Conservation (phyloP, 108 stramenopile species). For the Hondaea fermentalgiana region DNA sequence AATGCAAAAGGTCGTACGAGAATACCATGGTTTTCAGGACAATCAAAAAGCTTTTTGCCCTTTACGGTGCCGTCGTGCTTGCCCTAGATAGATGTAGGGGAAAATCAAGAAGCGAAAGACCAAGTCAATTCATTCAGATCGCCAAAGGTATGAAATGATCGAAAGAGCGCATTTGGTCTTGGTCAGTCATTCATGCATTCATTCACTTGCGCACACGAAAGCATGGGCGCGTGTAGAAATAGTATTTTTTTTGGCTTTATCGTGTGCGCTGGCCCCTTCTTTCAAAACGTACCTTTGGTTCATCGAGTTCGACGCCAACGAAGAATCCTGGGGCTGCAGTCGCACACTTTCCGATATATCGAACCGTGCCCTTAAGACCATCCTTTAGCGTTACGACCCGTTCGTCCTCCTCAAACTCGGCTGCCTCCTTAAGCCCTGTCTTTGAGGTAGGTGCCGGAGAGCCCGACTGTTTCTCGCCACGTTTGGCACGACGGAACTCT, state of each 20-base stretch:
- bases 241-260: neutral
- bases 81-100: neutral
- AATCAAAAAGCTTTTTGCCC: constrained; percentile 4
- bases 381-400: neutral
- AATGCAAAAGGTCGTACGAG: neutral
- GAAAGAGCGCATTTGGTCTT: no score
- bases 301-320: constrained; percentile 1
- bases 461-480: neutral
- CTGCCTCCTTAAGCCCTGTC: neutral
- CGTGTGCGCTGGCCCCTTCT: neutral
- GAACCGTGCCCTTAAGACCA: neutral
- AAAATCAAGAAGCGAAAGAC: neutral
- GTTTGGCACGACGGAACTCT: neutral
- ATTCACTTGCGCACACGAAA: neutral
- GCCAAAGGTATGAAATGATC: no score
- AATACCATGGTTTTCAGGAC: neutral
- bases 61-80: neutral
- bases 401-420: neutral
- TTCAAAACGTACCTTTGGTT: neutral
- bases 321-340: neutral
- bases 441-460: neutral
- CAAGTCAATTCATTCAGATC: no score
- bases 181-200: neutral
- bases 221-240: neutral
- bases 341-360: neutral